Conservation (phyloP, 1,284 basidiomycete species). For the Cutaneotrichosporon arboriforme region DNA sequence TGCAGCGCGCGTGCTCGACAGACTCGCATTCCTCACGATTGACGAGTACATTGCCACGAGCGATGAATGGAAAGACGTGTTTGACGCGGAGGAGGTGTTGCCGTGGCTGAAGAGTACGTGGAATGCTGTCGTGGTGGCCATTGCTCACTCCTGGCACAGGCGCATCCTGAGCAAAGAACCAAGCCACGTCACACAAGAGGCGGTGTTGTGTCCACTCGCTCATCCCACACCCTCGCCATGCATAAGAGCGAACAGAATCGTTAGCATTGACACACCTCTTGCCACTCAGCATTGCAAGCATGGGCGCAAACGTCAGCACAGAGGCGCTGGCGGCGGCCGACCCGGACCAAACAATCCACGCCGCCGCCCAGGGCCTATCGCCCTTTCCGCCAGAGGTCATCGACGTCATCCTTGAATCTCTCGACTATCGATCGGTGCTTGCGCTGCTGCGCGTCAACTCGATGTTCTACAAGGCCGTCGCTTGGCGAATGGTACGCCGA, state of each 20-base stretch:
- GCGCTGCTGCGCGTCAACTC: slow-evolving; percentile 5
- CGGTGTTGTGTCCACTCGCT: too few relatives aligned
- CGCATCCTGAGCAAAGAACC: too few relatives aligned
- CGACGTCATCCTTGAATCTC: slow-evolving; percentile 4
- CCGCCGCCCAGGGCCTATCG: background rate
- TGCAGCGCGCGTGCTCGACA: slow-evolving; percentile 9
- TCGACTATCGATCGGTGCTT: background rate
- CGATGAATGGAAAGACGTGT: slow-evolving; percentile 3
- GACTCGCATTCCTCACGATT: slow-evolving; percentile 1
- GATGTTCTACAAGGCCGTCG: background rate
- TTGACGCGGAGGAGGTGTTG: slow-evolving; percentile 4
- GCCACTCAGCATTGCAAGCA: background rate
- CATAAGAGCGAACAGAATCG: too few relatives aligned
- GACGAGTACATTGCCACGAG: slow-evolving; percentile 14
- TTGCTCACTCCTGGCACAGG: background rate
- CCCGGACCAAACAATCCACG: too few relatives aligned
- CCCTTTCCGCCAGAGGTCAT: slow-evolving; percentile 4
- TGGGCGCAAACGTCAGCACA: background rate
- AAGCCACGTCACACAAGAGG: too few relatives aligned
- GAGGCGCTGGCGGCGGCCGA: background rate
- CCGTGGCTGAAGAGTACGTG: slow-evolving; percentile 1
- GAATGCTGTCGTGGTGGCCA: background rate
- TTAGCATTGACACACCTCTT: too few relatives aligned
- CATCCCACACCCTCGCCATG: too few relatives aligned
- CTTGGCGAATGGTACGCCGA: background rate